Percentiles rank a stretch among this genome's conserved stretches.
phyloP scores from a whole-genome alignment of 129 eudicot genomes.

The Flaveria linearis region DNA sequence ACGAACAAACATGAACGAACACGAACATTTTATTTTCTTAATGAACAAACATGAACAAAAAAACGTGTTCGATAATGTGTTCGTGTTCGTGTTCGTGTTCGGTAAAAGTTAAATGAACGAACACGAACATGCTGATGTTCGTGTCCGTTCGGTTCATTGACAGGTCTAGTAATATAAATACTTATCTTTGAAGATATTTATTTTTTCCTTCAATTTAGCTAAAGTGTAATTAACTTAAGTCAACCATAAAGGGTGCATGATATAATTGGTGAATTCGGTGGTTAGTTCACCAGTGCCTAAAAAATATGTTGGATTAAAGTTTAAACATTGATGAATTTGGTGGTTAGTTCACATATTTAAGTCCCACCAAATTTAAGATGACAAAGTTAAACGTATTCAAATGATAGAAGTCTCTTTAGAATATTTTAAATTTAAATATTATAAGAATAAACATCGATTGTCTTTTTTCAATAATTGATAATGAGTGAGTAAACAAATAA shows the following conservation, averaged over 20 bases:
- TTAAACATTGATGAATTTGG: constrained; percentile 9
- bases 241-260: constrained; percentile 23
- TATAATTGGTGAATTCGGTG: constrained; percentile 23
- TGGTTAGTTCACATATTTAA: constrained; percentile 1
- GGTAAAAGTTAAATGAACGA: too few relatives aligned
- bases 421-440: neutral
- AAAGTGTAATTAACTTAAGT: constrained; percentile 7
- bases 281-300: constrained; percentile 25
- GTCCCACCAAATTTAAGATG: constrained; percentile 6
- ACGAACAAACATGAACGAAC: too few relatives aligned
- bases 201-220: neutral
- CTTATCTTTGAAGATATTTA: neutral
- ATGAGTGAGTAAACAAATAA: neutral
- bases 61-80: too few relatives aligned
- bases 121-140: too few relatives aligned
- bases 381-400: neutral
- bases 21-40: too few relatives aligned
- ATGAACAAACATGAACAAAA: too few relatives aligned
- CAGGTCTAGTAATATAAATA: neutral
- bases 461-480: neutral
- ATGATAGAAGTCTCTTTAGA: neutral
- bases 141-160: too few relatives aligned
- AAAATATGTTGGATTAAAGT: constrained; percentile 17
- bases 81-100: too few relatives aligned
- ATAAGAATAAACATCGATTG: neutral